Evolutionary conservation across 2,329 filamentous ascomycete species (phyloP).

Genomic region (Penicillium paneum): DNA sequence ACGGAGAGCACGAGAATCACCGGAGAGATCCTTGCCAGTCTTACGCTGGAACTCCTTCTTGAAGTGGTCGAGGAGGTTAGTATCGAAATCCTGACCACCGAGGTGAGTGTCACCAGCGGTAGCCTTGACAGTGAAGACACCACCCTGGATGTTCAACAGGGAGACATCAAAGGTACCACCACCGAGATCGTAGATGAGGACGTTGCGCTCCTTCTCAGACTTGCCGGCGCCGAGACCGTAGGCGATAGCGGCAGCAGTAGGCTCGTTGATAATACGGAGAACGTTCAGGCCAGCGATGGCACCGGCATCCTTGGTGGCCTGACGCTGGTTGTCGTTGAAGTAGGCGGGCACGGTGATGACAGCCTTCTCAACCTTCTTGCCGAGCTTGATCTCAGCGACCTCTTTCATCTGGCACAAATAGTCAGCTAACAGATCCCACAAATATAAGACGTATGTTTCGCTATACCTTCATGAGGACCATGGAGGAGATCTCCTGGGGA

Average conservation of each 20-base stretch:
- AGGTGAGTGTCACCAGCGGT: slow-evolving; percentile 97
- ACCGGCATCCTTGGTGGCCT: slow-evolving; percentile 98
- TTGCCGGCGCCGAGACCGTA: slow-evolving; percentile 96
- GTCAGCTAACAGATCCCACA: slow-evolving; percentile 20
- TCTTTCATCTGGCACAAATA: slow-evolving; percentile 81
- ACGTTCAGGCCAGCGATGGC: slow-evolving; percentile 96
- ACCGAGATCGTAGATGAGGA: slow-evolving; percentile 99
- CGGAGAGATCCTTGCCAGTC: slow-evolving; percentile 73
- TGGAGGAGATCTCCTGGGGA: slow-evolving; percentile 97
- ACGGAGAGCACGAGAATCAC: slow-evolving; percentile 87
- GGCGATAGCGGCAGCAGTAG: slow-evolving; percentile 94
- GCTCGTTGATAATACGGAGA: slow-evolving; percentile 99
- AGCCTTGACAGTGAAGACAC: slow-evolving; percentile 98
- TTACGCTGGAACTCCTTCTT: slow-evolving; percentile 89
- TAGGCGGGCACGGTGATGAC: slow-evolving; percentile 98
- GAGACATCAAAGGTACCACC: slow-evolving; percentile 99
- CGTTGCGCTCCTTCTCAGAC: slow-evolving; percentile 96
- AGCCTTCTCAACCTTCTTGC: slow-evolving; percentile 98
- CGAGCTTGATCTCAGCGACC: slow-evolving; percentile 95
- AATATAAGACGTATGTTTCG: neutral
- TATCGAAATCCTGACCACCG: slow-evolving; percentile 95
- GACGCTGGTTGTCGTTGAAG: slow-evolving; percentile 99
- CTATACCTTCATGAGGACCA: slow-evolving; percentile 93
- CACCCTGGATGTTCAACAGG: slow-evolving; percentile 96
- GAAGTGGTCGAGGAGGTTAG: slow-evolving; percentile 92